Percentiles rank a stretch among this genome's conserved stretches.
Conservation (phyloP, 805 yeast genomes). For the Torulaspora gathmanii region DNA sequence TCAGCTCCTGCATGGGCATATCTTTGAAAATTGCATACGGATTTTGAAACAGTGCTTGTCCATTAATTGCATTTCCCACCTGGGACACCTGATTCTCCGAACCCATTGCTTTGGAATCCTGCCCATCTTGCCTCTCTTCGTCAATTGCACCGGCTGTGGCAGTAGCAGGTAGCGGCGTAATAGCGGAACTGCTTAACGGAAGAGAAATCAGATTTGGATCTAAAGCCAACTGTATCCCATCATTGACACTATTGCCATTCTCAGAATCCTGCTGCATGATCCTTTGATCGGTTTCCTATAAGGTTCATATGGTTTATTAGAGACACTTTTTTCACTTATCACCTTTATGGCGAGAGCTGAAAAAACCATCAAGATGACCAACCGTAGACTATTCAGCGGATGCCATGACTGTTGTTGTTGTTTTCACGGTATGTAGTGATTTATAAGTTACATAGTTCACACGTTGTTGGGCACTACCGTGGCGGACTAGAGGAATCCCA, state of each 20-base stretch:
- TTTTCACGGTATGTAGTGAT: neutral
- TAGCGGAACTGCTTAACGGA: constrained; percentile 13
- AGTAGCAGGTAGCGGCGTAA: constrained; percentile 10
- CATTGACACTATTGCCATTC: constrained; percentile 1
- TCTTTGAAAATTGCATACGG: constrained; percentile 34
- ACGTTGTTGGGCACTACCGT: neutral
- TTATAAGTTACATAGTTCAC: neutral
- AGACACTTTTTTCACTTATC: neutral
- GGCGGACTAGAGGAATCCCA: constrained; percentile 24
- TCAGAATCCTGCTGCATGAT: neutral
- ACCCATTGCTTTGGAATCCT: constrained; percentile 1
- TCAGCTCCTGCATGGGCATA: constrained; percentile 48
- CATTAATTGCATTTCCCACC: constrained; percentile 1
- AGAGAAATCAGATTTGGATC: constrained; percentile 34
- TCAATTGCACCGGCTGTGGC: constrained; percentile 1
- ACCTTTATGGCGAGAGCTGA: neutral
- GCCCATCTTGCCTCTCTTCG: constrained; percentile 4
- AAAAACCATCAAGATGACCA: neutral
- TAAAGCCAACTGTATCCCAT: constrained; percentile 31
- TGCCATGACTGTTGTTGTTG: neutral
- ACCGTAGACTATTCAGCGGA: neutral
- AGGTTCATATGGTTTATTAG: neutral
- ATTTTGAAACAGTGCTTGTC: constrained; percentile 24
- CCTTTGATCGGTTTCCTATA: neutral
- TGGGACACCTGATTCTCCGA: constrained; percentile 3